Evolutionary conservation across 768 basidiomycete species (phyloP), one percentile per base, ranked within the genome.

Genomic region (Hericium rajendrae): DNA sequence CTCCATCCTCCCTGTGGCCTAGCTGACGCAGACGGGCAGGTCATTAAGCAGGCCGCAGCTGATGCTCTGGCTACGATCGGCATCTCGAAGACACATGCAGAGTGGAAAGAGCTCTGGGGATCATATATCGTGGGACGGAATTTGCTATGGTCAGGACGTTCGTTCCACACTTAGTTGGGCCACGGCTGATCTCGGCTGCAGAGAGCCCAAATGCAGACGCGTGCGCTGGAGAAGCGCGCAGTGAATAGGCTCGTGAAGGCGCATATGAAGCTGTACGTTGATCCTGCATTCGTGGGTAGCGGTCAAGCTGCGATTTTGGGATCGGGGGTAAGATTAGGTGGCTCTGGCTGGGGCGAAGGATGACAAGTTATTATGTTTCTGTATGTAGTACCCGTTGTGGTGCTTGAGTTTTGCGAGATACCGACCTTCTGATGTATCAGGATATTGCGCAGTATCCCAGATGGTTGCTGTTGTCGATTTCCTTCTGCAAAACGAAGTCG

Each of bases 1-100:
- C 39, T 13, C 4, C 5, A 8, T 11, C 4, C 41, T 26, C 4
- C 52, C 20, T n/a, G 11, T 20, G 22, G 43, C 37, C 24, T 32
- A 26, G n/a, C 13, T 50, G 11, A 41, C 18, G n/a, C 24, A 4
- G 22, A 20, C 58, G 15, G 1, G 26, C 6, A 76, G 78, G 65
- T 70, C 43, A 62, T 79, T 24, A 78, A 78, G 67, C 71, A 69
- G 53, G 62, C 70, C 22, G 67, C 73, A 8, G 71, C 71, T 9
- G 69, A 64, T 9, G 67, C 65, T 46, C 55, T 63, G 12, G 60
- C 60, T 0, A 61, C 53, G 32, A 46, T 56, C 16, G 60, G 60
- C 12, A 59, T 64, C 16, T 48, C 54, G 20, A 66, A 64, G 56
- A 51, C 51, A 18, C 60, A 66, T 18, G 54, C 57, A 9, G 63